Base-by-base conservation (phyloP, 2,329 filamentous ascomycete species). In the Tolypocladium paradoxum region DNA sequence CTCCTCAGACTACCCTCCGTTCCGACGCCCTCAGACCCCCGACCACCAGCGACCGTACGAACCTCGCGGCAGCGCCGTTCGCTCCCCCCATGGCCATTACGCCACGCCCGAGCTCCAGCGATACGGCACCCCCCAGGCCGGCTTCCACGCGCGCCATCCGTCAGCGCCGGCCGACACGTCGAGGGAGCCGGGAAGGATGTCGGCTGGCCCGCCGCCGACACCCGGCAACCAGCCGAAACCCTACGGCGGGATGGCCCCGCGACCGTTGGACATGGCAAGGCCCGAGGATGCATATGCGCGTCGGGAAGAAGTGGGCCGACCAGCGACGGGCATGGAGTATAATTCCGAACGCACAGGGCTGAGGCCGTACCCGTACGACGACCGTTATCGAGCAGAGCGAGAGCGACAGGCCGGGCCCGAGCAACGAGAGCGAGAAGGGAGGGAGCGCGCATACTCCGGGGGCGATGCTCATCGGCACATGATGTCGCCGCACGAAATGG, bases 11-110 rank as follows among this genome's bases (percentile, higher is more conserved):
- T 85, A 86, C 56, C 73, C 71, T 50, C 75, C 78, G 6, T 85
- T 79, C 65, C 77, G 84, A 56, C 76, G 85, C 55, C 86, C 86
- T 2, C 83, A 87, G 54, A 90, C 86, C 0, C 87, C 87, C n/a
- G 86, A 90, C 46, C 82, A 84, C 56, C 73, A 77, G 48, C 76
- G 80, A 61, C 71, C 72, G 53, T 81, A 82, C 69, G 74, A 74
- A 56, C 70, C 69, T 38, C 70, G 77, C 61, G 71, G 69, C 27
- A 68, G 69, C 56, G 63, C 70, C 3, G 73, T 72, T 18, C 73
- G 71, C 5, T 80, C 79, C 16, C 77, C 77, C 6, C 70, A 76
- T 59, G 71, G 70, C 52, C 66, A 73, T 38, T 79, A 79, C 57
- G 72, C 80, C 3, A 83, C 81, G 0, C 81, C 80, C 29, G 82